Base-by-base conservation (phyloP, 2,329 filamentous ascomycete genomes). In the Hypoxylon sp. region DNA sequence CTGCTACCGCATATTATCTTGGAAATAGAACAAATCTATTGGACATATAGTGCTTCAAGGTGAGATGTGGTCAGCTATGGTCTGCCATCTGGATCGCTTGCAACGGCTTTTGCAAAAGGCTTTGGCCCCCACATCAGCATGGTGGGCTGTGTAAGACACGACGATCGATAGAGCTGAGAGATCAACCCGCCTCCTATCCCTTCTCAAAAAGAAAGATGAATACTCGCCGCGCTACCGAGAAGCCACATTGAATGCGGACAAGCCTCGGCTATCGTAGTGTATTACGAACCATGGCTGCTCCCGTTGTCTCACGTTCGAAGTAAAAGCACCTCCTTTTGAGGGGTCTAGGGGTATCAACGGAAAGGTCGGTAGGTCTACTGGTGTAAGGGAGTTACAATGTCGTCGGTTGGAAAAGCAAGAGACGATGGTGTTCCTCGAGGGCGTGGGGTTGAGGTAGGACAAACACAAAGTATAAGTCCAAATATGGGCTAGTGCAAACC, bases 91-190 rank as follows among this genome's bases (percentile, higher is more conserved):
- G 34, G 54, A 60, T 58, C 29, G 47, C 54, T 56, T 29, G 43
- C 39, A 61, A 61, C 57, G 53, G 61, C 16, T 37, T 57, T 57
- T 47, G 53, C 50, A 39, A 23, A 21, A 39, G 45, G 16, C 50
- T 23, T 46, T 60, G 23, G 23, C 34, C 60, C 50, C 63, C 63
- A 64, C 63, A 56, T 39, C 37, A 34, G 30, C 54, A 47, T 48
- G 51, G 64, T 67, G 55, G 58, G 37, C 52, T 55, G 64, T 53
- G 59, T 66, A 58, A 69, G 67, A 66, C 60, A 66, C 9, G 25
- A 27, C 11, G 50, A 21, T 16, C 27, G 54, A 32, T 45, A 32
- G 37, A 68, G 50, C 50, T 57, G 45, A 64, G 52, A 54, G 57
- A 61, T 32, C 16, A 48, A 52, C 45, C 50, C 21, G 30, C 34